Conservation (phyloP, 805 yeast genomes). For the Phaffomyces opuntiae region DNA sequence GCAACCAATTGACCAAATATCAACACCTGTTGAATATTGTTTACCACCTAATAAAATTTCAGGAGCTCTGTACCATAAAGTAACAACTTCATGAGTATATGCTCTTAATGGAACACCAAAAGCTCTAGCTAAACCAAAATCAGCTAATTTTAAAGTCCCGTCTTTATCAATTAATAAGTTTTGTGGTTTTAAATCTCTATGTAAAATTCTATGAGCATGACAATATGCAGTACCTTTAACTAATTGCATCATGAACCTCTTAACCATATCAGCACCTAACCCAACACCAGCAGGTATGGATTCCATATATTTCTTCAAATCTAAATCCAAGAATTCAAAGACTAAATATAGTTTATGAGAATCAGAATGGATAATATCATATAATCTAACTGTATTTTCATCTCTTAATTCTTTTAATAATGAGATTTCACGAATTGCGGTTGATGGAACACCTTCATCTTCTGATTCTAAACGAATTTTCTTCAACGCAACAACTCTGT, state of each 20-base stretch:
- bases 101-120: slow-evolving; percentile 97
- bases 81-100: slow-evolving; percentile 96
- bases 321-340: slow-evolving; percentile 89
- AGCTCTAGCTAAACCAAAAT: slow-evolving; percentile 94
- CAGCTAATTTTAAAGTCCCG: slow-evolving; percentile 85
- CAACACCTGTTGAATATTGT: slow-evolving; percentile 96
- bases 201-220: slow-evolving; percentile 89
- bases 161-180: slow-evolving; percentile 91
- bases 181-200: slow-evolving; percentile 95
- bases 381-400: slow-evolving; percentile 84
- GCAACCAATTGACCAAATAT: slow-evolving; percentile 98
- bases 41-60: slow-evolving; percentile 94
- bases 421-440: slow-evolving; percentile 95
- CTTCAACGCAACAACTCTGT: slow-evolving; percentile 91
- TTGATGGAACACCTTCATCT: slow-evolving; percentile 97
- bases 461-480: slow-evolving; percentile 94
- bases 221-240: slow-evolving; percentile 89
- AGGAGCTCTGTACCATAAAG: slow-evolving; percentile 96
- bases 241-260: slow-evolving; percentile 86
- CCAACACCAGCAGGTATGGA: slow-evolving; percentile 87
- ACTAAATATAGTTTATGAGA: slow-evolving; percentile 88
- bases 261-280: slow-evolving; percentile 82
- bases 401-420: slow-evolving; percentile 88
- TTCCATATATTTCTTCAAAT: slow-evolving; percentile 95
- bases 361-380: slow-evolving; percentile 93